A percentile compares a stretch with the other conserved stretches of the same genome.
These are phyloP conservation scores for Pythium phragmitis DNA, from an alignment of 352 stramenopile genomes.

Conservation along the genomic window DNA sequence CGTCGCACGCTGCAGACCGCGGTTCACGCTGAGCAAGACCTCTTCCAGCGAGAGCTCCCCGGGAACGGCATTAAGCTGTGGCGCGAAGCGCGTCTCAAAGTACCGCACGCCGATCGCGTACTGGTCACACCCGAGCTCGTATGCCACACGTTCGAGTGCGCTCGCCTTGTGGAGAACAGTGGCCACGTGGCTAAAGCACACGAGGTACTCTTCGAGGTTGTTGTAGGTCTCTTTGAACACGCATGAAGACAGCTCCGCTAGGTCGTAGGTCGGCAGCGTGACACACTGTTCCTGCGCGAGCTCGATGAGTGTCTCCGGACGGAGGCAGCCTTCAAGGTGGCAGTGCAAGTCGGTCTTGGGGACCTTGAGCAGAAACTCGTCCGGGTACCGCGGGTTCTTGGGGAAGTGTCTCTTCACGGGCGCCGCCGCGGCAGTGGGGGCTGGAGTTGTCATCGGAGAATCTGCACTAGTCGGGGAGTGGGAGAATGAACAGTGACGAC, in stretches of 20 bases:
- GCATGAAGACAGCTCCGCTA: constrained; percentile 44
- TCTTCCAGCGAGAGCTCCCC: constrained; percentile 67
- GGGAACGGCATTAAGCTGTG: constrained; percentile 71
- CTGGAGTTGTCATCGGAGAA: neutral
- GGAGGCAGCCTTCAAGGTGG: constrained; percentile 84
- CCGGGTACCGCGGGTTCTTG: constrained; percentile 53
- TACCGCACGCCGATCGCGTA: constrained; percentile 79
- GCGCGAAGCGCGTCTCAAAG: constrained; percentile 86
- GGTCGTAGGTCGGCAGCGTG: constrained; percentile 74
- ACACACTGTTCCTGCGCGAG: constrained; percentile 69
- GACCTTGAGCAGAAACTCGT: constrained; percentile 69
- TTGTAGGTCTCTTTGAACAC: constrained; percentile 86
- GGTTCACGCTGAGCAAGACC: constrained; percentile 60
- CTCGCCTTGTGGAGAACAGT: constrained; percentile 56
- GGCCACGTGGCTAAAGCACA: constrained; percentile 76
- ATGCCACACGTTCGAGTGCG: constrained; percentile 84
- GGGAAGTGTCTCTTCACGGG: constrained; percentile 40
- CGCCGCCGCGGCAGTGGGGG: neutral
- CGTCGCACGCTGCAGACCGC: too few species aligned
- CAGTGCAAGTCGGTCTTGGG: constrained; percentile 88
- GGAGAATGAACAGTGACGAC: too few species aligned
- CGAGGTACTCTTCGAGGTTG: constrained; percentile 82
- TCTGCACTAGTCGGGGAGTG: too few species aligned
- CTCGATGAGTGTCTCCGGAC: constrained; percentile 81
- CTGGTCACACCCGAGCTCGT: constrained; percentile 83